Percentiles rank a stretch among this genome's conserved stretches.
Evolutionary conservation across 2,329 filamentous ascomycete genomes (phyloP).

Genomic region (Clarireedia hainanense): DNA sequence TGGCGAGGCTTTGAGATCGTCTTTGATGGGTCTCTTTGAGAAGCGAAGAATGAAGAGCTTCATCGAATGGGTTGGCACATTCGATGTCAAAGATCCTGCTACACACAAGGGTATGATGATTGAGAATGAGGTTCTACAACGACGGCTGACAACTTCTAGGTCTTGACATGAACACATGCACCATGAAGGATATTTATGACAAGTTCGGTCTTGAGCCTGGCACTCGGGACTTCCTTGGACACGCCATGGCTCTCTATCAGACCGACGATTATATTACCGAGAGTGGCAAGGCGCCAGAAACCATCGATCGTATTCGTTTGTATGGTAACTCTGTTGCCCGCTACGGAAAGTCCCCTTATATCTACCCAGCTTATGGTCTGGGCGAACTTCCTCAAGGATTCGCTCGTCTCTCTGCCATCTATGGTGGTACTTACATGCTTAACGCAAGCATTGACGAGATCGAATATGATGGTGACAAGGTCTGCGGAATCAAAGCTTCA

Average conservation of each 20-base stretch:
- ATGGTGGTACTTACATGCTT: slow-evolving; percentile 98
- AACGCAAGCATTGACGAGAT: slow-evolving; percentile 93
- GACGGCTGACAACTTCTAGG: slow-evolving; percentile 42
- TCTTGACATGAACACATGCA: slow-evolving; percentile 68
- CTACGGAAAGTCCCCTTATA: slow-evolving; percentile 98
- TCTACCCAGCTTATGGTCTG: slow-evolving; percentile 96
- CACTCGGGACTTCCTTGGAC: slow-evolving; percentile 93
- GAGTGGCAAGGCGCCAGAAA: slow-evolving; percentile 68
- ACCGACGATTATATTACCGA: slow-evolving; percentile 79
- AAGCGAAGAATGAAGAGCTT: slow-evolving; percentile 96
- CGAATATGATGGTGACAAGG: slow-evolving; percentile 74
- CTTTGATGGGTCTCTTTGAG: slow-evolving; percentile 95
- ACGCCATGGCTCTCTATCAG: slow-evolving; percentile 94
- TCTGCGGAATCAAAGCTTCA: slow-evolving; percentile 93
- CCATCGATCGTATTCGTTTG: slow-evolving; percentile 84
- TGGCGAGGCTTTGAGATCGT: slow-evolving; percentile 80
- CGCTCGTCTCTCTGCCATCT: slow-evolving; percentile 93
- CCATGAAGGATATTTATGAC: slow-evolving; percentile 98
- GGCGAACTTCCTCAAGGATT: slow-evolving; percentile 97
- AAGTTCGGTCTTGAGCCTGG: slow-evolving; percentile 87
- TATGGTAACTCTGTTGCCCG: slow-evolving; percentile 97
- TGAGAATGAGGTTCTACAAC: neutral
- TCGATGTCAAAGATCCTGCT: slow-evolving; percentile 70
- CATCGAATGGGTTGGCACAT: slow-evolving; percentile 88
- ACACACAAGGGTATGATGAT: slow-evolving; percentile 74